Evolutionary conservation across 768 basidiomycete species (phyloP), one percentile per base, ranked within the genome.

Genomic region (Boletellus ananas): DNA sequence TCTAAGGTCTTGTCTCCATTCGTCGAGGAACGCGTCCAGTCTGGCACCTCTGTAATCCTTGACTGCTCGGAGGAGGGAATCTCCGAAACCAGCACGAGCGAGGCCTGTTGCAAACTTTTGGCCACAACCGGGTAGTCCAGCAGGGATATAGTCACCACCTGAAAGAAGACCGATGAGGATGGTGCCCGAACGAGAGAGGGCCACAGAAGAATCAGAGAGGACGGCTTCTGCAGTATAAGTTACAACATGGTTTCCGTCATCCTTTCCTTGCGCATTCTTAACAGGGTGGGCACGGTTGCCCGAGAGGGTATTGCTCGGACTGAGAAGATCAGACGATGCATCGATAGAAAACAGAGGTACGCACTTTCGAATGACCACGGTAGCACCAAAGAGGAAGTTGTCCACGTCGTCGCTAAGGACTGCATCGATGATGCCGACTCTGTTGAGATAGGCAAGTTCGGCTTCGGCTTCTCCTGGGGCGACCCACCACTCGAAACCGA

Each of bases 401-500:
- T 97, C 94, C 2, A 94, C 93, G 59, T 96, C 94, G 65, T 97
- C 94, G 0, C 94, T 90, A 38, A 94, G 75, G 21, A 96, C 80
- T 0, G 85, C 90, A 62, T 97, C 94, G 49, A 97, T 87, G 45
- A 87, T 66, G 3, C 91, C 91, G 37, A 84, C 79, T 4, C 78
- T 74, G 58, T 92, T 94, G 46, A 97, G 74, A 54, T 89, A 85
- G 0, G 94, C 94, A 3, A 97, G 74, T 62, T 95, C 94, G 0
- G 94, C 94, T 66, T 97, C 94, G 0, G 94, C 94, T 68, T 96
- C 94, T 16, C 91, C 93, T 6, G 94, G 94, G 14, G 92, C 94
- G 65, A 76, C 80, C 56, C 81, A 73, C 82, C 84, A 87, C 60
- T 88, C 85, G 56, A 88, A 89, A 1, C 88, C 87, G 67, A 88